Conservation (phyloP, 73 alveolate genomes). For the Uronychia binucleata region DNA sequence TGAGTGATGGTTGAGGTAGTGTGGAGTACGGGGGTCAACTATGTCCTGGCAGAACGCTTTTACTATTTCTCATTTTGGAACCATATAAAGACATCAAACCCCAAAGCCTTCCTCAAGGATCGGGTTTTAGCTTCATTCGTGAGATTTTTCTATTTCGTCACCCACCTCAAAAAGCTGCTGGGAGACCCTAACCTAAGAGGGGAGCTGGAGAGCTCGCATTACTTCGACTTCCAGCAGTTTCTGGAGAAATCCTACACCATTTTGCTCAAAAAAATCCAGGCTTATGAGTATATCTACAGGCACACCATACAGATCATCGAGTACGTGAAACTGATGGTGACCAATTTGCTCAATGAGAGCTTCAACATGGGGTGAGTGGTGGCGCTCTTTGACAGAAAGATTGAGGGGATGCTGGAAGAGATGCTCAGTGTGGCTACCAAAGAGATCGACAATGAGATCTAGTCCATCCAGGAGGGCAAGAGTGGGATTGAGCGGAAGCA, state of each 20-base stretch:
- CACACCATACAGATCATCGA: background rate
- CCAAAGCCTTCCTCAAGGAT: background rate
- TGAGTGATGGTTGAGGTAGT: background rate
- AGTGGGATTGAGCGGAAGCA: background rate
- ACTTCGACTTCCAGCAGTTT: background rate
- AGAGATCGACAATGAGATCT: background rate
- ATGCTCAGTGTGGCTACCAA: background rate
- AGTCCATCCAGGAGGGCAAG: background rate
- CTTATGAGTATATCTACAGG: background rate
- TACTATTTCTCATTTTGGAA: background rate
- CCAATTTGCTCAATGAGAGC: background rate
- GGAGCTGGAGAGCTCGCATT: background rate
- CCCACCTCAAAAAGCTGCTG: background rate
- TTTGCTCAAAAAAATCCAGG: no score
- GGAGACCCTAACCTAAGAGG: background rate
- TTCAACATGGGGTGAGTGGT: no score
- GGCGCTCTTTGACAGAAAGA: no score
- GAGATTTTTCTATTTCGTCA: background rate
- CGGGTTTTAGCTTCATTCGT: background rate
- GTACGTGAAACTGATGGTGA: background rate
- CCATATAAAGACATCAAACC: background rate
- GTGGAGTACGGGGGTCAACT: background rate
- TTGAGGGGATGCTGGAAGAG: no score
- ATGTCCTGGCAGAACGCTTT: background rate
- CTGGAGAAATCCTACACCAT: background rate